Conservation (phyloP, 371 early-diverging fungal species). For the Apophysomyces trapeziformis region DNA sequence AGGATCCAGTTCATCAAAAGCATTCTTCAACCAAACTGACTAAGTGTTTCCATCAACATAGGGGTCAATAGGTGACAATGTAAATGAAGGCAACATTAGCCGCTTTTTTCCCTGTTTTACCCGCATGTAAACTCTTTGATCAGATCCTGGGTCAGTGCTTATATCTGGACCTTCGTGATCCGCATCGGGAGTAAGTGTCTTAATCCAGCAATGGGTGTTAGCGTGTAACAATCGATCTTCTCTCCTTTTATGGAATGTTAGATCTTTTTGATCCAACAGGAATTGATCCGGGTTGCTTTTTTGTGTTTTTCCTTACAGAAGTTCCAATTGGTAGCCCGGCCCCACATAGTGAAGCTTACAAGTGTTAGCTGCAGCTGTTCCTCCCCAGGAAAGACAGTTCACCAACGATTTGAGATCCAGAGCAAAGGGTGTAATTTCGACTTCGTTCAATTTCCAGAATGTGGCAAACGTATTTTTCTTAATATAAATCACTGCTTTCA, state of each 20-base stretch:
- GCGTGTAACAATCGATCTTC: slow-evolving; percentile 26
- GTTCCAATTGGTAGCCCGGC: slow-evolving; percentile 25
- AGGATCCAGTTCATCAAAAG: slow-evolving; percentile 37
- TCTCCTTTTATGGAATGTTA: slow-evolving; percentile 17
- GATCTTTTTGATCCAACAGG: neutral
- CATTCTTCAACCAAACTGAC: slow-evolving; percentile 37
- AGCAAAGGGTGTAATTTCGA: slow-evolving; percentile 30
- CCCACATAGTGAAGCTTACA: slow-evolving; percentile 42
- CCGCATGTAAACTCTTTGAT: slow-evolving; percentile 33
- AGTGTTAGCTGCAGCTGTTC: slow-evolving; percentile 18
- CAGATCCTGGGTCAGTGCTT: slow-evolving; percentile 15
- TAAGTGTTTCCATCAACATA: neutral
- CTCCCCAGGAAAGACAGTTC: slow-evolving; percentile 30
- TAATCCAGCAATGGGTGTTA: slow-evolving; percentile 23
- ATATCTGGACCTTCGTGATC: slow-evolving; percentile 28
- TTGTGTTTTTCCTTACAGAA: slow-evolving; percentile 24
- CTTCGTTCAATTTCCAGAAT: slow-evolving; percentile 20
- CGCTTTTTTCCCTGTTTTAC: slow-evolving; percentile 15
- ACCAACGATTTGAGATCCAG: slow-evolving; percentile 31
- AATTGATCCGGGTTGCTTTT: neutral
- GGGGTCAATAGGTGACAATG: no score
- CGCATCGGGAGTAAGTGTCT: slow-evolving; percentile 38
- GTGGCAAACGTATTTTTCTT: slow-evolving; percentile 34
- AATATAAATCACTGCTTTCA: slow-evolving; percentile 42
- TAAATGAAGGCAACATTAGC: no score